Base-by-base conservation (phyloP, 176 grass and related monocot species). In the Ensete ventricosum region DNA sequence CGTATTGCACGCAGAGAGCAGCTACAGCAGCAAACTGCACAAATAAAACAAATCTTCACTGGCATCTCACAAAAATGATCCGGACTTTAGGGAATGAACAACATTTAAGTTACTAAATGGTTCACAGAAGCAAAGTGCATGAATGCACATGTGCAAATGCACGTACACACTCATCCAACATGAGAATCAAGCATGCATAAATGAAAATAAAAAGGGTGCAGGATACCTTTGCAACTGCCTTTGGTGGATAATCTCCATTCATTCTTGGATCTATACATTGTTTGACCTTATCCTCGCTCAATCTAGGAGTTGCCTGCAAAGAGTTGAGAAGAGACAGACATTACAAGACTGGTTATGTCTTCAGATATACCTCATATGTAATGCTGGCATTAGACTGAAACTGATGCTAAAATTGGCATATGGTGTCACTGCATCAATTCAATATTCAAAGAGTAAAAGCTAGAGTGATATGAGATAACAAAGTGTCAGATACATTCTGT, bases 1-100 rank as follows among this genome's bases (percentile, higher is more conserved):
- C 88, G 27, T 91, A 96, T 84, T 96, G 92, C 81, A 96, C 92
- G 58, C 92, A 96, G 24, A 96, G 73, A 76, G 92, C 92, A 49
- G 92, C 92, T 71, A 96, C 88, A 52, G 92, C 92, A 55, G 88
- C 88, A 27, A 96, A 77, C 92, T 96, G 84, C 73, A 82, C n/a
- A 50, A 34, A 78, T 17, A 74, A 74, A 53, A 74, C 55, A 54
- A 67, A 67, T 3, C 29, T 64, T 50, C 27, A 55, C 62, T 24
- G 50, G 50, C 19, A n/a, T 49, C 9, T 8, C 17, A 1, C 1
- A 84, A 70, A 77, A 54, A 8, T 9, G 9, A 51, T 67, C 5
- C 9, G 1, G 17, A 57, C 8, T 20, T 9, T 59, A 19, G 1
- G 57, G 6, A 14, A 54, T 54, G 13, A 54, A n/a, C 16, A 59